A percentile compares a stretch with the other conserved stretches of the same genome.
These are phyloP conservation scores for Golubevia pallescens DNA, from an alignment of 1,284 basidiomycete species.

Conservation along the genomic window DNA sequence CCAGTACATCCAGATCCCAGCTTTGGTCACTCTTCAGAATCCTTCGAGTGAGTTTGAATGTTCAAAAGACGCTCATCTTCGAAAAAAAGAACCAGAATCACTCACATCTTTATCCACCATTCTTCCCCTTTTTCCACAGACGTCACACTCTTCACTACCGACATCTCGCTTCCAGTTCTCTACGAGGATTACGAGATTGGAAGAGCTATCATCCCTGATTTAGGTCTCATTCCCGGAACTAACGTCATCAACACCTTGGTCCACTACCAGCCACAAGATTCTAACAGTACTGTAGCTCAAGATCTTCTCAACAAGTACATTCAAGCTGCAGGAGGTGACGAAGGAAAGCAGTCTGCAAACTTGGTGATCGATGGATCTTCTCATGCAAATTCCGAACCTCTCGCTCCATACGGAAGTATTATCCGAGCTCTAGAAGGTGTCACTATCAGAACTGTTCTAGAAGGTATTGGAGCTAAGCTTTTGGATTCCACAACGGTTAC, in stretches of 20 bases:
- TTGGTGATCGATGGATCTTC: conserved; percentile 16
- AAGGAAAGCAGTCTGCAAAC: conserved; percentile 5
- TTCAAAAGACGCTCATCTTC: too few species aligned
- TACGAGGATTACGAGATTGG: conserved; percentile 32
- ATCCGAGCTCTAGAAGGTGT: conserved; percentile 36
- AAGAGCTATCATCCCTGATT: conserved; percentile 34
- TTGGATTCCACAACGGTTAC: conserved; percentile 15
- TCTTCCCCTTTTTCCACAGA: too few species aligned
- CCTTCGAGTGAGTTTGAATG: conserved; percentile 20
- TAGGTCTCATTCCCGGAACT: conserved; percentile 42
- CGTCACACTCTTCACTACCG: conserved; percentile 42
- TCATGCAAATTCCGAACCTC: conserved; percentile 13
- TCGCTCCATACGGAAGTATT: conserved; percentile 50
- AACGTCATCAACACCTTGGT: conserved; percentile 41
- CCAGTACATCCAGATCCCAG: conserved; percentile 31
- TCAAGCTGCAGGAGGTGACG: conserved; percentile 16
- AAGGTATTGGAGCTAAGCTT: conserved; percentile 42
- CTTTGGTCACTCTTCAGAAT: conserved; percentile 45
- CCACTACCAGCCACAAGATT: conserved; percentile 34
- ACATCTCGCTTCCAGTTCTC: conserved; percentile 33
- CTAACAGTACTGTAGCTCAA: conserved; percentile 32
- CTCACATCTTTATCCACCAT: too few species aligned
- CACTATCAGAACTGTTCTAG: conserved; percentile 20
- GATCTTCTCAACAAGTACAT: conserved; percentile 32
- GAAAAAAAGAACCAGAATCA: too few species aligned